Base-by-base conservation (phyloP, 2,329 filamentous ascomycete genomes). In the Botrytis fabae region DNA sequence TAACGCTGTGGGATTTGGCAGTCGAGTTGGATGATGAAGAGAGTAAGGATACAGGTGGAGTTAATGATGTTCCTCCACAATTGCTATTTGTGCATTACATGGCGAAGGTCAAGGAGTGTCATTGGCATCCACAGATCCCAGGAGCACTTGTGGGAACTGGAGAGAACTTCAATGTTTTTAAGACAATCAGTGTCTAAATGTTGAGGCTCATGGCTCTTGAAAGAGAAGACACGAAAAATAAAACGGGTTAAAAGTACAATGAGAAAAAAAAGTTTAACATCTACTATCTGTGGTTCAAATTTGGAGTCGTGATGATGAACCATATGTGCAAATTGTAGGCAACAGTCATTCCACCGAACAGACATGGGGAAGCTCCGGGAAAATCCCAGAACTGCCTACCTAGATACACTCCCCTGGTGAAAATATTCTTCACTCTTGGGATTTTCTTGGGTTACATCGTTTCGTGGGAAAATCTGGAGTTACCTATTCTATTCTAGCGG, bases 11-110 rank as follows among this genome's bases (percentile, higher is more conserved):
- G 96, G 96, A 99, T 88, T 83, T 99, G 81, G 94, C 95, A 0
- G 96, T 98, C 73, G 96, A 99, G 85, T 82, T 98, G 75, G 96
- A 99, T 79, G 96, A 98, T 81, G 96, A 99, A 83, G 96, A 98
- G 86, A 97, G 92, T 84, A 93, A 91, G 81, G 93, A 97, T 80
- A 95, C 92, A 6, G 94, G 92, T 0, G 94, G 93, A 70, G 95
- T 97, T 75, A 90, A 95, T 59, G 90, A 93, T 80, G 94, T 98
- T 75, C 96, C 96, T 73, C 94, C 96, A 7, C 96, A 99, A 83
- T 84, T 99, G 78, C 85, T 99, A 76, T 99, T 99, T 82, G 94
- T 98, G 80, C 96, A 99, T 84, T 98, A 97, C 82, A 94, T 97
- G 85, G 92, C 97, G 79, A 91, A 93, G 78, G 94, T 94, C 73